Evolutionary conservation across 2,329 filamentous ascomycete species (phyloP), one percentile per base, ranked within the genome.

Genomic region (Uncinocarpus reesii): DNA sequence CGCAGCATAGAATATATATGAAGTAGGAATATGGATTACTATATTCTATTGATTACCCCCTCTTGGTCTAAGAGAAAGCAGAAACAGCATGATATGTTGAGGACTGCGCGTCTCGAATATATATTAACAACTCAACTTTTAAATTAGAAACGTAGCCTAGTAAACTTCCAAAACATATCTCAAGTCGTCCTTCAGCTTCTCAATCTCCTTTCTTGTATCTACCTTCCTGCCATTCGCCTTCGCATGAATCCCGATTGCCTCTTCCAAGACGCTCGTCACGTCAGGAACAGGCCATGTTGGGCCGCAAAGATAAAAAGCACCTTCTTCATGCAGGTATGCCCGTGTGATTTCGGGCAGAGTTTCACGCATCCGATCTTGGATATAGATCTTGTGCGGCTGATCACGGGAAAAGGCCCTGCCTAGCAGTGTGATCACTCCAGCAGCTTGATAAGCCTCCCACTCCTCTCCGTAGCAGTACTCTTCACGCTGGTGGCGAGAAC

Each of bases 381-480:
- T 98, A 71, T 98, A 98, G 56, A 98, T 95, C 81, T 98, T 98
- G 73, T 95, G 77, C 13, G 86, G 84, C 76, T 98, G 92, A 65
- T 98, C 92, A 64, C 92, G 84, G 51, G 86, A 94, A 76, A 98
- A 98, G 36, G 92, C 92, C 44, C 86, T 81, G 45, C 92, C 92
- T 43, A 98, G 79, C 35, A 95, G 78, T 0, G 92, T 98, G 65
- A 98, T 89, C 58, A 98, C 86, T 44, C 92, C 92, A 0, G 92
- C 88, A 52, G 89, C 90, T 62, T 92, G 80, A 70, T 98, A 98
- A 0, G 92, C 92, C 68, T 98, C 92, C 92, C 92, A 98, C 68
- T 98, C 92, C 68, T 98, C 92, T 53, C 92, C 92, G 63, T 96
- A 98, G 52, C 95, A 82, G 70, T 98, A 98, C 71, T 98, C 92